Conservation (phyloP, 208 protist genomes). For the Strigomonas culicis region DNA sequence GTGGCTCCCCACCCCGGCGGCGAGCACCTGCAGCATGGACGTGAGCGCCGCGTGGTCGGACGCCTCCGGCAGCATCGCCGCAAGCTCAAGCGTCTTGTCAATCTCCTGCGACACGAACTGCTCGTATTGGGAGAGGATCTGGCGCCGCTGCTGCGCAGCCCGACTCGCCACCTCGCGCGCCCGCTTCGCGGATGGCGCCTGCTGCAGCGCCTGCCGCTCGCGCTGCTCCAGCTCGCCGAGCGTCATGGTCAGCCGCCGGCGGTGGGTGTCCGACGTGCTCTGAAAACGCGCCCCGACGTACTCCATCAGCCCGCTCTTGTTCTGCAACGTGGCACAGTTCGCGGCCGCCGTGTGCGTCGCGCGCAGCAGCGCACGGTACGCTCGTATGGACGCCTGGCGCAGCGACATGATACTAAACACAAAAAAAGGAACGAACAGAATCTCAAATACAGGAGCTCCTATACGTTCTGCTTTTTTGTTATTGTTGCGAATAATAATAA, state of each 20-base stretch:
- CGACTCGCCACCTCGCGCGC: slow-evolving; percentile 1
- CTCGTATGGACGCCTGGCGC: slow-evolving; percentile 32
- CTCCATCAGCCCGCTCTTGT: slow-evolving; percentile 29
- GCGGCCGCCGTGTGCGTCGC: slow-evolving; percentile 24
- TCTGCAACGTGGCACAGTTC: slow-evolving; percentile 51
- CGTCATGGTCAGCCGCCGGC: slow-evolving; percentile 21
- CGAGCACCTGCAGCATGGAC: slow-evolving; percentile 73
- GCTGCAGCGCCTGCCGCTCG: neutral
- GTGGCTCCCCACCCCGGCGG: slow-evolving; percentile 60
- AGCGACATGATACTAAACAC: slow-evolving; percentile 57
- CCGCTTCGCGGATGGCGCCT: neutral
- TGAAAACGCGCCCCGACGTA: slow-evolving; percentile 54
- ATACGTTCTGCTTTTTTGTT: too few species aligned
- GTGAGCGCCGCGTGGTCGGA: slow-evolving; percentile 40
- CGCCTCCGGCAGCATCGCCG: slow-evolving; percentile 33
- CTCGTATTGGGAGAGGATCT: slow-evolving; percentile 51
- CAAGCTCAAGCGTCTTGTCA: slow-evolving; percentile 29
- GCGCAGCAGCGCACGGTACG: slow-evolving; percentile 49
- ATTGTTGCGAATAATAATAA: neutral
- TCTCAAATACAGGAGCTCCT: too few species aligned
- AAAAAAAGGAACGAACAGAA: neutral
- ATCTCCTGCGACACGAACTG: slow-evolving; percentile 49
- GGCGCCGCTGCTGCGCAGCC: slow-evolving; percentile 5
- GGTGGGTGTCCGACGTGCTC: slow-evolving; percentile 31
- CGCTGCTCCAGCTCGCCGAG: slow-evolving; percentile 18